These are phyloP conservation scores for Castanea mollissima DNA, from an alignment of 306 rosid species.

Conservation along the genomic window DNA sequence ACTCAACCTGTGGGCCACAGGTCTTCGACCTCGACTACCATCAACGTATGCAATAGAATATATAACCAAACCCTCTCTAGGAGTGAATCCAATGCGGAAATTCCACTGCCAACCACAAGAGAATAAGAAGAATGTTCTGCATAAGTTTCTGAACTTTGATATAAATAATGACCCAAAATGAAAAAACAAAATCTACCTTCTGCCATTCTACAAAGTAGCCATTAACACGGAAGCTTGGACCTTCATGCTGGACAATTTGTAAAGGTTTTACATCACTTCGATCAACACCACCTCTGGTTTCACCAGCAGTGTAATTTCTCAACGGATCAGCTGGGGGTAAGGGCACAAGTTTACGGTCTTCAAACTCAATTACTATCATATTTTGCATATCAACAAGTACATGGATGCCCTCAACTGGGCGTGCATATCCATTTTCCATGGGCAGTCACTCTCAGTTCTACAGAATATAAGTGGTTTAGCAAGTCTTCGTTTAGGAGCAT, in stretches of 20 bases:
- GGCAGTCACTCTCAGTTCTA: conserved; percentile 91
- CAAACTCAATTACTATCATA: conserved; percentile 84
- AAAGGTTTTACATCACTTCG: conserved; percentile 89
- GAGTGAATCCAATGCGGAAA: conserved; percentile 86
- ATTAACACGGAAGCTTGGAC: conserved; percentile 90
- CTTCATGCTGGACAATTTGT: conserved; percentile 83
- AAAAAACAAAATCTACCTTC: conserved; percentile 52
- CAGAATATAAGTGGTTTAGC: conserved; percentile 87
- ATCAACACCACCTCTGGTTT: conserved; percentile 84
- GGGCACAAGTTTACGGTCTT: conserved; percentile 87
- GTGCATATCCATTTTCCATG: conserved; percentile 96
- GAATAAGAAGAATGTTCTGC: conserved; percentile 5
- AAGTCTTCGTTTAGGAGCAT: conserved; percentile 82
- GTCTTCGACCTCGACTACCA: conserved; percentile 86
- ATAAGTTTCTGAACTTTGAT: conserved; percentile 1
- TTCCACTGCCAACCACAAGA: conserved; percentile 71
- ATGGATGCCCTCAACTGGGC: conserved; percentile 86
- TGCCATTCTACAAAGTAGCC: conserved; percentile 90
- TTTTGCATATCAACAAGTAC: conserved; percentile 91
- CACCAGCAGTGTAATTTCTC: conserved; percentile 88
- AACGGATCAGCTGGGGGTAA: conserved; percentile 94
- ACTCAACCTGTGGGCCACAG: conserved; percentile 86
- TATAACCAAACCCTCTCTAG: conserved; percentile 88
- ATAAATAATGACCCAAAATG: conserved; percentile 2
- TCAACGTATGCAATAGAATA: conserved; percentile 87